phyloP scores from a whole-genome alignment of 495 filamentous ascomycete genomes.

The Xanthoparmelia taractica region DNA sequence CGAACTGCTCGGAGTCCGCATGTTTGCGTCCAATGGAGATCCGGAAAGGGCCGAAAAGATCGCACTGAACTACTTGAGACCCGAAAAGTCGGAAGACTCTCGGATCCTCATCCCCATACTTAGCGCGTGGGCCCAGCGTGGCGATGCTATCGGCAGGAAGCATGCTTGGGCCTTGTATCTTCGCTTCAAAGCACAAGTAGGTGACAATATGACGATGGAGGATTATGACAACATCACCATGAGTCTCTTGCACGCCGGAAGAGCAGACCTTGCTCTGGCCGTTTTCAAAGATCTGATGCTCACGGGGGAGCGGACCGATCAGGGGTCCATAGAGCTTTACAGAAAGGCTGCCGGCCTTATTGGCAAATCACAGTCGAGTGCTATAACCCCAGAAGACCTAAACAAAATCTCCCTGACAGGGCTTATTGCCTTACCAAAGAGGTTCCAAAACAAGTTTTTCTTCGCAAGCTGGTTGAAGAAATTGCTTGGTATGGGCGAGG shows the following conservation, averaged over 20 bases:
- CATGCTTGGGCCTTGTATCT: slow-evolving; percentile 64
- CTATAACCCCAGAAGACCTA: slow-evolving; percentile 40
- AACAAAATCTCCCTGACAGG: slow-evolving; percentile 46
- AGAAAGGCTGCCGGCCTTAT: slow-evolving; percentile 37
- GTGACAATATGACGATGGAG: slow-evolving; percentile 56
- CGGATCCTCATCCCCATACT: slow-evolving; percentile 64
- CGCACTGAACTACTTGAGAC: slow-evolving; percentile 50
- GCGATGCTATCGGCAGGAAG: slow-evolving; percentile 36
- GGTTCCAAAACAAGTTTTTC: slow-evolving; percentile 69
- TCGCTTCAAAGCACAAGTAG: slow-evolving; percentile 51
- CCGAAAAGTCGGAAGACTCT: slow-evolving; percentile 40
- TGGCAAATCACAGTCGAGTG: slow-evolving; percentile 42
- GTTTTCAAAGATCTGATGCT: slow-evolving; percentile 85
- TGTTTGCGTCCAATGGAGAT: slow-evolving; percentile 54
- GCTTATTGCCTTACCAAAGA: slow-evolving; percentile 49
- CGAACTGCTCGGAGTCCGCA: slow-evolving; percentile 60
- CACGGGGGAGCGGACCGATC: slow-evolving; percentile 42
- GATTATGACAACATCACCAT: slow-evolving; percentile 67
- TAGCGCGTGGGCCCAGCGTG: slow-evolving; percentile 37
- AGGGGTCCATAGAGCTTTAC: slow-evolving; percentile 46
- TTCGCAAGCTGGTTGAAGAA: slow-evolving; percentile 76
- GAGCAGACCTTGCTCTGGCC: slow-evolving; percentile 56
- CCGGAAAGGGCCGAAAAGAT: slow-evolving; percentile 57
- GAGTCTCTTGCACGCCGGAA: slow-evolving; percentile 51
- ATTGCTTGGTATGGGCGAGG: slow-evolving; percentile 62